Conservation (phyloP, 352 stramenopile genomes). For the Phytophthora colocasiae region DNA sequence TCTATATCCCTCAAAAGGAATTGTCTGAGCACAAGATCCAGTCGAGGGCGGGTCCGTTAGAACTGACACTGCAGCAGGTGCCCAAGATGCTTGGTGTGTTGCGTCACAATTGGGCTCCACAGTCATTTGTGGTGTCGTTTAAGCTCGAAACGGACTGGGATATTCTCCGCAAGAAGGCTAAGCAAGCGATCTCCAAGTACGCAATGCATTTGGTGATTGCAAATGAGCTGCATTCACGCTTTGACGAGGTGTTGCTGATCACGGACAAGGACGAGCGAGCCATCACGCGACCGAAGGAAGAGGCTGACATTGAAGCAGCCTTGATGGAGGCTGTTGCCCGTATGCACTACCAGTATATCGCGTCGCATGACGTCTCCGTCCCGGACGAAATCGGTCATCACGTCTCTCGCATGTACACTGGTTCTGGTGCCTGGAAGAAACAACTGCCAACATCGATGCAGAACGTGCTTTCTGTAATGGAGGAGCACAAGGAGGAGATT, state of each 20-base stretch:
- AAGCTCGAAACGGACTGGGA: conserved; percentile 98
- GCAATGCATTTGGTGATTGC: conserved; percentile 97
- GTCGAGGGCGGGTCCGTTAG: conserved; percentile 73
- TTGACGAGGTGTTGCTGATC: conserved; percentile 90
- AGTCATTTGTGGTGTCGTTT: conserved; percentile 97
- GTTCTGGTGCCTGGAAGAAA: conserved; percentile 49
- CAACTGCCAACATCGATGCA: conserved; percentile 50
- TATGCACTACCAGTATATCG: conserved; percentile 81
- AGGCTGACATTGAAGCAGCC: conserved; percentile 67
- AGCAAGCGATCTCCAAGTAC: conserved; percentile 94
- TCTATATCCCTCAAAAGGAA: conserved; percentile 94
- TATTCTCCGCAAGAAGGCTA: conserved; percentile 94
- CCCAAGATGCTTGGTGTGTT: conserved; percentile 97
- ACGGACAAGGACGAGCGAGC: conserved; percentile 60
- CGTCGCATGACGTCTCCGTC: conserved; percentile 63
- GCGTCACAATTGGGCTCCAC: conserved; percentile 91
- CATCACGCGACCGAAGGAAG: conserved; percentile 62
- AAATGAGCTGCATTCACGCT: conserved; percentile 96
- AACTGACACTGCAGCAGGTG: conserved; percentile 92
- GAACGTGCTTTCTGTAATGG: conserved; percentile 47
- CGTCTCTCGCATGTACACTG: conserved; percentile 31
- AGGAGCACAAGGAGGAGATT: conserved; percentile 82
- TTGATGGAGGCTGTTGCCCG: conserved; percentile 71
- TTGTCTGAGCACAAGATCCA: conserved; percentile 98
- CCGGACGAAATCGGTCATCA: conserved; percentile 56